Base-by-base conservation (phyloP, 2,329 filamentous ascomycete genomes). In the Aureobasidium sp. region DNA sequence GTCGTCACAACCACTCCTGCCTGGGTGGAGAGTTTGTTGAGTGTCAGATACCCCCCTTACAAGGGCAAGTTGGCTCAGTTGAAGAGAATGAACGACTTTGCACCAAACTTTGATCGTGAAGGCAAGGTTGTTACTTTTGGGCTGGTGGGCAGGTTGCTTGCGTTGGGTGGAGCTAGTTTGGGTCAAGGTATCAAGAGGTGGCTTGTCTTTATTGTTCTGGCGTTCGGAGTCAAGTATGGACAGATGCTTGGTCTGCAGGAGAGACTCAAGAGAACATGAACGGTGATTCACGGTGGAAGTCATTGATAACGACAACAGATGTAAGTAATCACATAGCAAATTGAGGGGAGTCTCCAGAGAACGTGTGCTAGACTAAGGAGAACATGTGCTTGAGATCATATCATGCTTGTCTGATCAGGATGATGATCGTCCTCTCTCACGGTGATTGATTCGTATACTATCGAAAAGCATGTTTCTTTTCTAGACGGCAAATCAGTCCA, bases 11-110 rank as follows among this genome's bases (percentile, higher is more conserved):
- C 82, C 51, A 91, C 90, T 6, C 91, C 91, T 0, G 73, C 77
- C 20, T 93, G 91, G 91, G 84, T 91, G 70, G 91, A 94, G 75
- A 81, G 80, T 45, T 74, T 94, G 67, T 81, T 95, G 70, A 85
- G 87, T 66, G 83, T 93, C 61, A 87, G 93, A 67, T 91, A 91
- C 75, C 88, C 88, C 13, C 88, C 88, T 2, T 91, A 88, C 71
- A 78, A 77, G 2, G 84, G 84, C 56, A 90, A 90, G 77, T 74
- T 84, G 68, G 80, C 82, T 74, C 81, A 84, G 69, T 82, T 85
- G 71, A 77, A 80, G 66, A 76, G 76, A 13, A 85, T 87, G 78
- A 84, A 79, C 64, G 80, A 82, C 3, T 61, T 84, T 68, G 85
- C 82, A 67, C 88, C 88, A 2, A 84, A 89, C 72, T 91, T 91